Conservation (phyloP, 768 basidiomycete species). For the Termitomyces eurrhizus region DNA sequence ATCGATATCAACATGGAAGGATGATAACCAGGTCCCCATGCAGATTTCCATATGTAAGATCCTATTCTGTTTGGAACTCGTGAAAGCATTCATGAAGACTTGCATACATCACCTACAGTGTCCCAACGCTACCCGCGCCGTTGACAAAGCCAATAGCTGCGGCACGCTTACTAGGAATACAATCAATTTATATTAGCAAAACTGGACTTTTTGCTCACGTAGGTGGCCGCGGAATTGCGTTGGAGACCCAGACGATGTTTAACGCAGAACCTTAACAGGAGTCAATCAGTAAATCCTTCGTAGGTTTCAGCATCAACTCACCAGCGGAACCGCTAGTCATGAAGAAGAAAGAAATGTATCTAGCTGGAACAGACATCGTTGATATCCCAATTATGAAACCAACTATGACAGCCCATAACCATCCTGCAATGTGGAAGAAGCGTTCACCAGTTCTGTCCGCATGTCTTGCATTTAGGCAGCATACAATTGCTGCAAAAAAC, state of each 20-base stretch:
- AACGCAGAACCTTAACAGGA: slow-evolving; percentile 31
- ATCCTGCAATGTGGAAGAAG: slow-evolving; percentile 53
- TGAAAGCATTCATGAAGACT: not conserved
- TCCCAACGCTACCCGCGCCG: slow-evolving; percentile 51
- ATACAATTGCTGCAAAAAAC: slow-evolving; percentile 47
- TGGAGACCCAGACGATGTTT: slow-evolving; percentile 60
- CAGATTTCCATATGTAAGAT: slow-evolving; percentile 54
- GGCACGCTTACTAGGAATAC: slow-evolving; percentile 36
- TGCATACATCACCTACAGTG: slow-evolving; percentile 34
- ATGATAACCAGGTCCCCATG: slow-evolving; percentile 58
- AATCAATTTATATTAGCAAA: not conserved
- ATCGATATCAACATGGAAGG: slow-evolving; percentile 52
- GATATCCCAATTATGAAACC: slow-evolving; percentile 58
- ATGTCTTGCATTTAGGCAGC: slow-evolving; percentile 51
- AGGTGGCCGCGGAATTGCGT: slow-evolving; percentile 58
- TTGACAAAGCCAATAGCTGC: slow-evolving; percentile 62
- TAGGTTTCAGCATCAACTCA: slow-evolving; percentile 6
- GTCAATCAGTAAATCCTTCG: not conserved
- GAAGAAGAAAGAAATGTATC: slow-evolving; percentile 62
- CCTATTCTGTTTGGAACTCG: slow-evolving; percentile 36
- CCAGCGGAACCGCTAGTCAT: slow-evolving; percentile 52
- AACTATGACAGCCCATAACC: slow-evolving; percentile 56
- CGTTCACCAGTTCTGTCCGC: slow-evolving; percentile 60
- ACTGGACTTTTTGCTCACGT: slow-evolving; percentile 27
- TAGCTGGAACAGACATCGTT: slow-evolving; percentile 43